Percentiles rank a stretch among this genome's conserved stretches.
Conservation (phyloP, 1,284 basidiomycete genomes). For the Leccinum griseonigrum region DNA sequence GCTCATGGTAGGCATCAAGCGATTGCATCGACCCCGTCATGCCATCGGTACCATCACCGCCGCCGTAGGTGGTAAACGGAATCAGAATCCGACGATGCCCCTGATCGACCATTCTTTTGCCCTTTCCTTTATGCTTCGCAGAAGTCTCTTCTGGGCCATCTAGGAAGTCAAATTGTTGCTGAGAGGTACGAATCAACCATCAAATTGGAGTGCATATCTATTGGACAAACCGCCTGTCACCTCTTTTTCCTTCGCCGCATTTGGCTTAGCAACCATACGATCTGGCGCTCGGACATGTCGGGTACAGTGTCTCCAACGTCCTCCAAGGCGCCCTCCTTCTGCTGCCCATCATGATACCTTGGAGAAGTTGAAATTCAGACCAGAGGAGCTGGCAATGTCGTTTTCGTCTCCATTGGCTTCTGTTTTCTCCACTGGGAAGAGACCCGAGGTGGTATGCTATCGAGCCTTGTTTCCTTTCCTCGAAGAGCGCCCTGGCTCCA, state of each 20-base stretch:
- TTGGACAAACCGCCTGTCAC: conserved; percentile 50
- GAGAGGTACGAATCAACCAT: conserved; percentile 7
- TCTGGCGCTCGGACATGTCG: conserved; percentile 56
- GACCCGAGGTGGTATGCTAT: conserved; percentile 44
- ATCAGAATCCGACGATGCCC: conserved; percentile 32
- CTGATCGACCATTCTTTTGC: conserved; percentile 25
- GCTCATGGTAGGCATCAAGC: conserved; percentile 7
- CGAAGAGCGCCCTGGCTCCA: conserved; percentile 79
- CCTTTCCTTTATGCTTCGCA: conserved; percentile 22
- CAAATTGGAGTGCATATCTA: background rate
- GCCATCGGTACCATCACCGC: conserved; percentile 26
- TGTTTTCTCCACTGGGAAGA: conserved; percentile 52
- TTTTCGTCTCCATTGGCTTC: conserved; percentile 68
- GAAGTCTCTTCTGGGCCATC: conserved; percentile 30
- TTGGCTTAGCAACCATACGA: conserved; percentile 56
- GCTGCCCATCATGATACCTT: conserved; percentile 76
- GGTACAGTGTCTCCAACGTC: conserved; percentile 55
- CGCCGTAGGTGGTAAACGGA: conserved; percentile 11
- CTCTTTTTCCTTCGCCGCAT: conserved; percentile 46
- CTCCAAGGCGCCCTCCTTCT: conserved; percentile 61
- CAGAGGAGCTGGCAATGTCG: conserved; percentile 43
- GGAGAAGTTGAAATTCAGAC: conserved; percentile 74
- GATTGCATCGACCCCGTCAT: conserved; percentile 21
- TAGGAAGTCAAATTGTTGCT: conserved; percentile 35
- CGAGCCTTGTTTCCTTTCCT: conserved; percentile 48